Evolutionary conservation across 306 rosid species (phyloP).

Genomic region (Inga leiocalycina): DNA sequence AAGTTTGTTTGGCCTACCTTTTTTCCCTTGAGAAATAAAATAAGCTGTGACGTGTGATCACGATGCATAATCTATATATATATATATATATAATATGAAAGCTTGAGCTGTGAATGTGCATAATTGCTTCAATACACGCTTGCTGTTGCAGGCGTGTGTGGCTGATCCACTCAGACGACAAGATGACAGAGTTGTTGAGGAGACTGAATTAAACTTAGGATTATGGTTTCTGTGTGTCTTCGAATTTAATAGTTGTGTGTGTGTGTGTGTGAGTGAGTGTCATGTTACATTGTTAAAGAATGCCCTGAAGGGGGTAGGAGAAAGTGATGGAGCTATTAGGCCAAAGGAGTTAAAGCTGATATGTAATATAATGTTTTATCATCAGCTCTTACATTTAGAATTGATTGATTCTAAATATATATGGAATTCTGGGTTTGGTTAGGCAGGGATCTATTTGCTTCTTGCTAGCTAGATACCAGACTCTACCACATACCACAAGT

Average conservation of each 20-base stretch:
- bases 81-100: too few species aligned
- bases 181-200: neutral
- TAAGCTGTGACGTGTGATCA: slow-evolving; percentile 52
- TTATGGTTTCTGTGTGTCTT: neutral
- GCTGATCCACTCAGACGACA: neutral
- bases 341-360: too few species aligned
- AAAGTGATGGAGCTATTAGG: too few species aligned
- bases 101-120: neutral
- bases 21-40: slow-evolving; percentile 45
- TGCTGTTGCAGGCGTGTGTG: neutral
- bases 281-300: neutral
- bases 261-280: too few species aligned
- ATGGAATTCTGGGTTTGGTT: too few species aligned
- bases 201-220: neutral
- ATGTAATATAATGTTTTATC: too few species aligned
- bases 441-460: too few species aligned
- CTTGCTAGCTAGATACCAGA: too few species aligned
- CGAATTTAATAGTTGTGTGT: too few species aligned
- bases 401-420: too few species aligned
- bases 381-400: too few species aligned
- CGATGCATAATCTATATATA: neutral
- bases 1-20: slow-evolving; percentile 57
- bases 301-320: neutral
- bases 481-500: too few species aligned
- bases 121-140: neutral